Evolutionary conservation across 1,284 basidiomycete species (phyloP).

Genomic region (Wallemia mellicola): DNA sequence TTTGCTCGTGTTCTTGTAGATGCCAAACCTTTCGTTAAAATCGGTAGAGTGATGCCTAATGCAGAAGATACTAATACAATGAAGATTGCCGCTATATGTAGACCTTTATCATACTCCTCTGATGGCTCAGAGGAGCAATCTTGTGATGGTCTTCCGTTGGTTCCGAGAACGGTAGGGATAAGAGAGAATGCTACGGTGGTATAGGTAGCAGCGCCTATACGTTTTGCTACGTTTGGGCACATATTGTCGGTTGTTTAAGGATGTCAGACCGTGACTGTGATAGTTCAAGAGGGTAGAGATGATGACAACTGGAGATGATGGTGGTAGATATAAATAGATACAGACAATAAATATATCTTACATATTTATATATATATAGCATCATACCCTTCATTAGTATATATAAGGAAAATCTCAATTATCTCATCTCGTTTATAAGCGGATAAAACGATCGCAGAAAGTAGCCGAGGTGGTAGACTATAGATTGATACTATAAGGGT

Average conservation of each 20-base stretch:
- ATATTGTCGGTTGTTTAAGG: too few species aligned
- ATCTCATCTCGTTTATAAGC: too few species aligned
- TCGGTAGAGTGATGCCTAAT: background rate
- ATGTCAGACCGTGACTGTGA: background rate
- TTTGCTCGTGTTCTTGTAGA: background rate
- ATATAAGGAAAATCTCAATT: too few species aligned
- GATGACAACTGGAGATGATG: too few species aligned
- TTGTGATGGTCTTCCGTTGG: background rate
- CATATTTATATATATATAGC: too few species aligned
- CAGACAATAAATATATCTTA: too few species aligned
- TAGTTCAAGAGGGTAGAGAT: background rate
- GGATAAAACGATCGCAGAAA: too few species aligned
- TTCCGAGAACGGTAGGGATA: background rate
- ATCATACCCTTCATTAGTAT: too few species aligned
- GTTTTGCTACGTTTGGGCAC: background rate
- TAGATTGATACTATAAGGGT: too few species aligned
- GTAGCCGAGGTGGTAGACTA: too few species aligned
- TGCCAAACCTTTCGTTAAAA: background rate
- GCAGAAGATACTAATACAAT: background rate
- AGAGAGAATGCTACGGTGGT: background rate
- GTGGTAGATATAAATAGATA: too few species aligned
- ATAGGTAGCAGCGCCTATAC: background rate
- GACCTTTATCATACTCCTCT: background rate
- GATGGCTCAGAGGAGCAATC: background rate
- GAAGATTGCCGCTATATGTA: constrained; percentile 1